Evolutionary conservation across 108 stramenopile species (phyloP), one percentile per base, ranked within the genome.

Genomic region (Cyclotella cryptica): DNA sequence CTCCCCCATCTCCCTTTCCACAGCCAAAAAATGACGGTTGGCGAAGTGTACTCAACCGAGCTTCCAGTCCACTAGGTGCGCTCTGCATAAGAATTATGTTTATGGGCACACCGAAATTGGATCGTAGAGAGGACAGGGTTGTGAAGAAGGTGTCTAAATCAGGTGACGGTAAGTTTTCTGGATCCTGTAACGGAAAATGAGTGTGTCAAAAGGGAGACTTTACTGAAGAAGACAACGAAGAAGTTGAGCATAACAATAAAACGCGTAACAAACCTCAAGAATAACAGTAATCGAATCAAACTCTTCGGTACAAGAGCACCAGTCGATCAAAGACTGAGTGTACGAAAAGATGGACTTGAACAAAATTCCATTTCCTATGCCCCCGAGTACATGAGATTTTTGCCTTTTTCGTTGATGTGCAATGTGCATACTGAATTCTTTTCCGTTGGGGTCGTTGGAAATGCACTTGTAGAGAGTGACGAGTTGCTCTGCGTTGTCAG

Each of bases 221-320:
- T 40, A 54, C 6, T 69, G 18, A 10, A 42, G 15, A 57, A 39
- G 15, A 30, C n/a, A 69, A 43, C 13, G 51, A 0, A 30, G 15
- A 6, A 22, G 11, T 13, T 49, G 35, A 57, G 15, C 44, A 46
- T 15, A 6, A 29, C 29, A 24, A 3, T 1, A 19, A 1, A 26
- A 26, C 60, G 41, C 19, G 18, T 17, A 15, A 78, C 69, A 39
- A 45, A 78, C 77, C 69, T 83, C 81, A 39, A 83, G 61, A 39
- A 83, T 69, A 41, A 83, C 81, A 64, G 77, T 57, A 54, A 83
- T 72, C 11, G 75, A 75, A 72, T 77, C 71, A 64, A 77, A 83
- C 5, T 29, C 53, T 22, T 74, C 73, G 4, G 75, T 76, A 35
- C n/a, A 66, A 18, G 59, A 42, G 4, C 71, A 70, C 81, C 81